Evolutionary conservation across 768 basidiomycete genomes (phyloP).

Genomic region (Chalciporus sphaerocephalus): DNA sequence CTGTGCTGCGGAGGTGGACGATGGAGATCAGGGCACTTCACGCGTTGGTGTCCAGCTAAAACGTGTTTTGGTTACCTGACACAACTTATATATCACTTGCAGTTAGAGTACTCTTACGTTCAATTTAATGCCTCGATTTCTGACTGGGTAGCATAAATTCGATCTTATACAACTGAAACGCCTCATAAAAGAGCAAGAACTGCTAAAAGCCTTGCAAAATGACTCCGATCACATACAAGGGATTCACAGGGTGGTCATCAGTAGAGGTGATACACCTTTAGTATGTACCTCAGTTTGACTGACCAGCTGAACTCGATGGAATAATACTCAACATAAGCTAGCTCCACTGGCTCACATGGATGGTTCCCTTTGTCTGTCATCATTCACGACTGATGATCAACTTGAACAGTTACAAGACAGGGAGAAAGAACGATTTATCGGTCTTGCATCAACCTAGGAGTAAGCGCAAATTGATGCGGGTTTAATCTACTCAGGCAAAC

Average conservation of each 20-base stretch:
- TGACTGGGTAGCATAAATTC: slow-evolving; percentile 67
- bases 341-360: slow-evolving; percentile 61
- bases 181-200: slow-evolving; percentile 31
- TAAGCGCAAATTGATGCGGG: too few relatives aligned
- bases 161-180: slow-evolving; percentile 38
- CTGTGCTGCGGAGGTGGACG: too few relatives aligned
- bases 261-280: slow-evolving; percentile 30
- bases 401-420: slow-evolving; percentile 46
- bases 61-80: too few relatives aligned
- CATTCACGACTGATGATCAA: slow-evolving; percentile 39
- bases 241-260: slow-evolving; percentile 39
- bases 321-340: slow-evolving; percentile 51
- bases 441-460: slow-evolving; percentile 48
- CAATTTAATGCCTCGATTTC: slow-evolving; percentile 56
- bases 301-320: slow-evolving; percentile 12
- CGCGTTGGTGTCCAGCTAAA: too few relatives aligned
- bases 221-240: slow-evolving; percentile 35
- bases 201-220: slow-evolving; percentile 33
- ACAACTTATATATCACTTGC: too few relatives aligned
- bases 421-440: slow-evolving; percentile 67
- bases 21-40: too few relatives aligned
- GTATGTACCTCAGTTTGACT: slow-evolving; percentile 31
- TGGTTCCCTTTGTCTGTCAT: slow-evolving; percentile 48
- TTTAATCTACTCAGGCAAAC: too few relatives aligned
- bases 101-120: too few relatives aligned